These are phyloP conservation scores for Plasmodium billcollinsi DNA, from an alignment of 169 alveolate genomes.

Conservation along the genomic window DNA sequence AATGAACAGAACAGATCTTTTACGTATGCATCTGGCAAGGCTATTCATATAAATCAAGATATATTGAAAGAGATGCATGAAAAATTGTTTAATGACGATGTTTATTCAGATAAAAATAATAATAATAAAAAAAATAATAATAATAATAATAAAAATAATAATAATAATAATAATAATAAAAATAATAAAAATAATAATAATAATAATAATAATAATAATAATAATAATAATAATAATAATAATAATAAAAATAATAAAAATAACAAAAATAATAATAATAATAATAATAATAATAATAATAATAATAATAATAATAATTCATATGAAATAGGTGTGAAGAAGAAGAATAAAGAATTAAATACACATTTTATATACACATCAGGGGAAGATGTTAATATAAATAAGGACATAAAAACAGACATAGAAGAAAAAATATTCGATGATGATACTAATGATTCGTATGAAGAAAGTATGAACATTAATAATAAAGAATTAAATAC, in stretches of 20 bases:
- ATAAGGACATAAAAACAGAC: conserved; percentile 32
- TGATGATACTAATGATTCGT: conserved; percentile 25
- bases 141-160: background rate
- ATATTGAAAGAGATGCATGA: conserved; percentile 11
- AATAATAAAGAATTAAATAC: background rate
- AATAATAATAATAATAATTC: background rate
- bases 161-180: background rate
- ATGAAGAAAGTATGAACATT: background rate
- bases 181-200: background rate
- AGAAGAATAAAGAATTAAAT: background rate
- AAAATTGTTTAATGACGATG: conserved; percentile 21
- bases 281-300: background rate
- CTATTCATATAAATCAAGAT: conserved; percentile 10
- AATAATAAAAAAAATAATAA: background rate
- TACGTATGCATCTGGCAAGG: conserved; percentile 32
- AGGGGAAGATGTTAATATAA: conserved; percentile 55
- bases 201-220: background rate
- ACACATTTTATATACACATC: conserved; percentile 52
- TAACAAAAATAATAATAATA: background rate
- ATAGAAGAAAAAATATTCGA: conserved; percentile 34
- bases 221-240: background rate
- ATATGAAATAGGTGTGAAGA: background rate
- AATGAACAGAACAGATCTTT: background rate
- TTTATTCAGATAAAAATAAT: background rate
- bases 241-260: background rate